These are phyloP conservation scores for Carex cristatella DNA, from an alignment of 176 grass and related monocot species.

Conservation along the genomic window DNA sequence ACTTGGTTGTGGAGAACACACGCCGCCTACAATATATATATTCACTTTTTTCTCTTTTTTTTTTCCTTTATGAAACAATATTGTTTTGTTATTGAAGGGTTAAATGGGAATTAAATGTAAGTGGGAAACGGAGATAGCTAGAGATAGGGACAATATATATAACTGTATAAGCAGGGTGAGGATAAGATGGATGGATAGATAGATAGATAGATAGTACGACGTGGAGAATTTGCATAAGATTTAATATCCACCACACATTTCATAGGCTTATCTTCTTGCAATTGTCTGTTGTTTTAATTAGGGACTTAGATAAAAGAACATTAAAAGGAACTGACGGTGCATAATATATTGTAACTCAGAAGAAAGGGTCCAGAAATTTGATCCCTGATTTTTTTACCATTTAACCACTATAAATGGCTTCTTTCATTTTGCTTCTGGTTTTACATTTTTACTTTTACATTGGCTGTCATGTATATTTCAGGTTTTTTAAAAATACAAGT, in stretches of 20 bases:
- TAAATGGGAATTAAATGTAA: not conserved
- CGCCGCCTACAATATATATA: constrained; percentile 23
- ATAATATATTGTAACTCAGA: not conserved
- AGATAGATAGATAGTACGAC: not conserved
- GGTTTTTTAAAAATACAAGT: not conserved
- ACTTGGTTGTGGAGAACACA: constrained; percentile 52
- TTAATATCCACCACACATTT: constrained; percentile 7
- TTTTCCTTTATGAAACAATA: not conserved
- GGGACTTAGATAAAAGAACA: not conserved
- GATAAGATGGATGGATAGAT: not conserved
- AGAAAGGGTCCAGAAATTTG: not conserved
- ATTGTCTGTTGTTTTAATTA: not conserved
- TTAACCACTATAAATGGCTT: not conserved
- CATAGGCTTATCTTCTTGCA: not conserved
- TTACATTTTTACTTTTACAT: too few relatives aligned
- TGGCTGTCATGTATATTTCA: not conserved
- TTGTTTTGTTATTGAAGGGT: not conserved
- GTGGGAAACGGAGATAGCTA: not conserved
- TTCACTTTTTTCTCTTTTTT: not conserved
- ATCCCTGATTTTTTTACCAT: not conserved
- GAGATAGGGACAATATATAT: not conserved
- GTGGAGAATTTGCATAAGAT: not conserved
- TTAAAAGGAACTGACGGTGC: not conserved
- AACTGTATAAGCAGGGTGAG: not conserved
- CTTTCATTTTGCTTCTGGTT: not conserved